These are phyloP conservation scores for Oxyria digyna DNA, from an alignment of 148 eudicot species.

Conservation along the genomic window DNA sequence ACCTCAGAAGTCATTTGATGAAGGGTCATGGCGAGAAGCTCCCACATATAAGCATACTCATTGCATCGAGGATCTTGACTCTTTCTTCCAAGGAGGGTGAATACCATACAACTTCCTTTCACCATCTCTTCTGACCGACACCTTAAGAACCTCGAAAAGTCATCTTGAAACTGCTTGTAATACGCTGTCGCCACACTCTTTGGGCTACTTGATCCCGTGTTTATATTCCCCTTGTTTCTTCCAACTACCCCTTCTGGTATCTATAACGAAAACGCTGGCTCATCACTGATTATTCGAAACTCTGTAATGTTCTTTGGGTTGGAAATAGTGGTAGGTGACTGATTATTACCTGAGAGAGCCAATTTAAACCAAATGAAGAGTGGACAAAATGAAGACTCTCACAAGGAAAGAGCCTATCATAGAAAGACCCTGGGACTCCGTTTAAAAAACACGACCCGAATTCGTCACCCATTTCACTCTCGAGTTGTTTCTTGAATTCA, in stretches of 20 bases:
- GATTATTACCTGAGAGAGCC: constrained; percentile 59
- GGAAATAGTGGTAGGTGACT: neutral
- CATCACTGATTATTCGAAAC: too few species aligned
- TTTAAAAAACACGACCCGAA: constrained; percentile 37
- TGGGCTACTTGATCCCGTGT: constrained; percentile 10
- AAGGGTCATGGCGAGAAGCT: neutral
- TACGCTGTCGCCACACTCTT: neutral
- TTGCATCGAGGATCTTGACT: constrained; percentile 13
- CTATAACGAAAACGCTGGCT: constrained; percentile 30
- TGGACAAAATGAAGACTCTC: constrained; percentile 59
- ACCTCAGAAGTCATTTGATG: neutral
- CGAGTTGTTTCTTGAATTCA: constrained; percentile 7
- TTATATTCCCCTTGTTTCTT: neutral
- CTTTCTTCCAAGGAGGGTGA: neutral
- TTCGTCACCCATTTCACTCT: constrained; percentile 8
- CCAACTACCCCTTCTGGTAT: neutral
- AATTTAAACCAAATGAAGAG: constrained; percentile 69
- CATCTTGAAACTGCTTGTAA: neutral
- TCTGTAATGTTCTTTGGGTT: too few species aligned
- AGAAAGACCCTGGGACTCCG: constrained; percentile 64
- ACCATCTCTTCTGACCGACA: neutral
- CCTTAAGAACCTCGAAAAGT: neutral
- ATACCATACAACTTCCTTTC: neutral
- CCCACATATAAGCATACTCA: neutral
- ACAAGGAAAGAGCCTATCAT: constrained; percentile 56